Evolutionary conservation across 2,329 filamentous ascomycete genomes (phyloP).

Genomic region (Colletotrichum echinochloae): DNA sequence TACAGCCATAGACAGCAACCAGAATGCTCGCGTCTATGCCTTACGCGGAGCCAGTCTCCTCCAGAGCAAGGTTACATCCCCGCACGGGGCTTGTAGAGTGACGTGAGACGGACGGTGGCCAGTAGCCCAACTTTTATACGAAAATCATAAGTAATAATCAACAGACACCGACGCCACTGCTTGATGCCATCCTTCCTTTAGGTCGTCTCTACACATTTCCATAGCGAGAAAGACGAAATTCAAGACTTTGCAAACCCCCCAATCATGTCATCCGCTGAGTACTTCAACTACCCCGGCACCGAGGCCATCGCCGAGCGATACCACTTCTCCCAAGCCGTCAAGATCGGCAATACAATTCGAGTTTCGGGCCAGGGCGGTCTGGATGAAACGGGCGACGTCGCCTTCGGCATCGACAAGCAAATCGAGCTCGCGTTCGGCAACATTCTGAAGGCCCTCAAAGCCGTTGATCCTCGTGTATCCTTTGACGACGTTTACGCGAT

Average conservation of each 20-base stretch:
- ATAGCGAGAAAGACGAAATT: too few species aligned
- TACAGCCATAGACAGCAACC: neutral
- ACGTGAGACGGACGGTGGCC: neutral
- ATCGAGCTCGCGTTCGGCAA: slow-evolving; percentile 53
- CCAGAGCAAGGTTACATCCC: neutral
- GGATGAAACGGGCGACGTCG: slow-evolving; percentile 41
- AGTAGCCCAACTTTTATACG: too few species aligned
- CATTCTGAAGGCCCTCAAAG: slow-evolving; percentile 43
- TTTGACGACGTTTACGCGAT: slow-evolving; percentile 47
- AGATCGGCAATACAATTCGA: slow-evolving; percentile 45
- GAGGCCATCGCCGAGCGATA: slow-evolving; percentile 43
- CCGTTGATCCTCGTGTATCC: slow-evolving; percentile 48
- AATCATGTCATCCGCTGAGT: slow-evolving; percentile 29
- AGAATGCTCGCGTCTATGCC: neutral
- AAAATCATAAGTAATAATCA: neutral
- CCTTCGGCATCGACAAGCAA: slow-evolving; percentile 49
- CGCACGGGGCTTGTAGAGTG: neutral
- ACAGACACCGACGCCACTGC: neutral
- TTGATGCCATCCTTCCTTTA: neutral
- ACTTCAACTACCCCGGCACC: slow-evolving; percentile 40
- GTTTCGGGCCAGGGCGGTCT: slow-evolving; percentile 46
- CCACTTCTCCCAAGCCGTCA: slow-evolving; percentile 47
- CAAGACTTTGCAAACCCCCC: too few species aligned
- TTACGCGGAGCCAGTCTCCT: neutral
- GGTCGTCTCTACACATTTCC: neutral